These are phyloP conservation scores for Cladosporium oxysporum DNA, from an alignment of 2,329 filamentous ascomycete species.

Conservation along the genomic window DNA sequence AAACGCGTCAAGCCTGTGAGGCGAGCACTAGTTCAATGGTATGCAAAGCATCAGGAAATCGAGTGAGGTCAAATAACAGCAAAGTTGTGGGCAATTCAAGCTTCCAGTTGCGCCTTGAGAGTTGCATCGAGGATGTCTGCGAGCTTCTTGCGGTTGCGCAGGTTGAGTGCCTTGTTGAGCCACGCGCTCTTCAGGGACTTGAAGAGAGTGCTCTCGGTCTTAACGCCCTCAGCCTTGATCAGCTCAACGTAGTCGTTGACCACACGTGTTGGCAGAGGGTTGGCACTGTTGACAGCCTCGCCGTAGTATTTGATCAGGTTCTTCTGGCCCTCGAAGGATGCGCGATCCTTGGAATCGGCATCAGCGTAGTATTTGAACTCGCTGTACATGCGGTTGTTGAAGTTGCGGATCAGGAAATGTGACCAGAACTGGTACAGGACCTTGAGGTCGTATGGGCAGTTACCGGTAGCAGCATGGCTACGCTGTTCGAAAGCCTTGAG, in stretches of 20 bases:
- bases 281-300: conserved; percentile 54
- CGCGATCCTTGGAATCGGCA: conserved; percentile 59
- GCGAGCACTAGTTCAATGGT: conserved; percentile 2
- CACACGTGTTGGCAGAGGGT: conserved; percentile 54
- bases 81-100: neutral
- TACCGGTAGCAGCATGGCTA: conserved; percentile 45
- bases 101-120: conserved; percentile 55
- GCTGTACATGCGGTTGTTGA: conserved; percentile 73
- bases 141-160: conserved; percentile 60
- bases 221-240: conserved; percentile 50
- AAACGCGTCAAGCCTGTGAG: conserved; percentile 3
- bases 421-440: conserved; percentile 75
- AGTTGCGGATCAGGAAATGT: conserved; percentile 70
- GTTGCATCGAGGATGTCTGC: conserved; percentile 53
- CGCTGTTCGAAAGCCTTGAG: conserved; percentile 54
- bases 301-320: conserved; percentile 68
- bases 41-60: neutral
- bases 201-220: conserved; percentile 48
- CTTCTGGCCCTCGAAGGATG: conserved; percentile 58
- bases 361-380: conserved; percentile 70
- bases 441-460: conserved; percentile 60
- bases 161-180: conserved; percentile 55
- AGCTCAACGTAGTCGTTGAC: conserved; percentile 58
- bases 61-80: neutral
- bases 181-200: conserved; percentile 55